Conservation (phyloP, 2,329 filamentous ascomycete species). For the Fusarium papillatum region DNA sequence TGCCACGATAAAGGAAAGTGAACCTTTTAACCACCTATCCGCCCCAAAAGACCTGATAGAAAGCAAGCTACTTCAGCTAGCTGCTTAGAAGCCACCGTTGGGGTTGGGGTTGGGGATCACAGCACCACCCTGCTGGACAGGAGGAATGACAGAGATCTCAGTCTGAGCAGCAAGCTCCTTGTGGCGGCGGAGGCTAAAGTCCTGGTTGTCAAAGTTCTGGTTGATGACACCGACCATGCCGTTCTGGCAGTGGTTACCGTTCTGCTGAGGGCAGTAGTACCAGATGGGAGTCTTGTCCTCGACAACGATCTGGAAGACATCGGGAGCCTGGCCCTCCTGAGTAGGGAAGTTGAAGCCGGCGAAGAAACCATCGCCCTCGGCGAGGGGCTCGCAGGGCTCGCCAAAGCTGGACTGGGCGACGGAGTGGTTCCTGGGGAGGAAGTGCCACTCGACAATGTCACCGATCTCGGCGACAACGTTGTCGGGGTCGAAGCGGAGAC, state of each 20-base stretch:
- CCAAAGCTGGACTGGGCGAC: constrained; percentile 59
- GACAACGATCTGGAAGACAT: constrained; percentile 61
- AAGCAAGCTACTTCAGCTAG: constrained; percentile 6
- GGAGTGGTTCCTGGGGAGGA: constrained; percentile 65
- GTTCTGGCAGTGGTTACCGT: constrained; percentile 59
- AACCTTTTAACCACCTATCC: background rate
- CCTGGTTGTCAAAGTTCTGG: constrained; percentile 56
- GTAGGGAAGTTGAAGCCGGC: constrained; percentile 59
- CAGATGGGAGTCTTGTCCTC: constrained; percentile 57
- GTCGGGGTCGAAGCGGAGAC: constrained; percentile 64
- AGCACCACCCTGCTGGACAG: constrained; percentile 50
- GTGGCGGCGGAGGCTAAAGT: constrained; percentile 54
- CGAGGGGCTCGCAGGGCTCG: constrained; percentile 57
- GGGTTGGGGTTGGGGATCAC: constrained; percentile 59
- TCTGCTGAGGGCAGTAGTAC: constrained; percentile 60
- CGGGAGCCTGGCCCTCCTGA: constrained; percentile 48
- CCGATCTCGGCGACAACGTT: constrained; percentile 62
- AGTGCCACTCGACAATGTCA: constrained; percentile 68
- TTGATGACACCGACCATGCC: constrained; percentile 66
- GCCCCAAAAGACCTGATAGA: background rate
- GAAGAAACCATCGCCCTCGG: constrained; percentile 56
- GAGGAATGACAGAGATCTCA: constrained; percentile 47
- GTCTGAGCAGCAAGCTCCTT: constrained; percentile 51
- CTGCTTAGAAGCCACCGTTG: constrained; percentile 51
- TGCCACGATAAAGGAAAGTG: background rate